phyloP scores from a whole-genome alignment of 306 rosid genomes.

The Cicer arietinum region DNA sequence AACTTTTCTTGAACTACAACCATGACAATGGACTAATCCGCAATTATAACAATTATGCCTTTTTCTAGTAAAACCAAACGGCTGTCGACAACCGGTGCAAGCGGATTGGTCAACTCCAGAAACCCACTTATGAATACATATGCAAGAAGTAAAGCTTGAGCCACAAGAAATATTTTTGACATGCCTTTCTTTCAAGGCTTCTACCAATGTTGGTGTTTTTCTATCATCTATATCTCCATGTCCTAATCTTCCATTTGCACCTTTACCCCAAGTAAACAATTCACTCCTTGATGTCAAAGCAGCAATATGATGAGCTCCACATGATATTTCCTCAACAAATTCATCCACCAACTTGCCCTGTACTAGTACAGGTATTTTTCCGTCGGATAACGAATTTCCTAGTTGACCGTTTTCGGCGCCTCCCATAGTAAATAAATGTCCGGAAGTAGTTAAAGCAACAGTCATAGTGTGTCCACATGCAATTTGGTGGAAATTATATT shows the following conservation, averaged over 20 bases:
- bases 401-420: constrained; percentile 73
- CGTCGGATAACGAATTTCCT: constrained; percentile 77
- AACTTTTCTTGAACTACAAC: constrained; percentile 90
- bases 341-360: constrained; percentile 90
- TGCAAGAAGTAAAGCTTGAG: constrained; percentile 83
- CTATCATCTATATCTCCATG: constrained; percentile 79
- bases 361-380: constrained; percentile 74
- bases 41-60: constrained; percentile 95
- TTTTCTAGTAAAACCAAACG: constrained; percentile 94
- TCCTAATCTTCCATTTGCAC: constrained; percentile 92
- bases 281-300: constrained; percentile 94
- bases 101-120: constrained; percentile 95
- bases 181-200: constrained; percentile 85
- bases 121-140: constrained; percentile 95
- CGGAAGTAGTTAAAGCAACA: constrained; percentile 85
- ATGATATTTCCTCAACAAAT: constrained; percentile 89
- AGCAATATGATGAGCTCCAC: constrained; percentile 85
- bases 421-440: constrained; percentile 92
- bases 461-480: constrained; percentile 93
- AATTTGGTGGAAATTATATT: constrained; percentile 82
- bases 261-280: constrained; percentile 92
- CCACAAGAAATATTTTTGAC: constrained; percentile 91
- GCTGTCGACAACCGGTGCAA: constrained; percentile 91
- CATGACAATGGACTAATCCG: constrained; percentile 94
- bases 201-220: constrained; percentile 76